Conservation (phyloP, 75 land plant genomes). For the Cupressus sempervirens region DNA sequence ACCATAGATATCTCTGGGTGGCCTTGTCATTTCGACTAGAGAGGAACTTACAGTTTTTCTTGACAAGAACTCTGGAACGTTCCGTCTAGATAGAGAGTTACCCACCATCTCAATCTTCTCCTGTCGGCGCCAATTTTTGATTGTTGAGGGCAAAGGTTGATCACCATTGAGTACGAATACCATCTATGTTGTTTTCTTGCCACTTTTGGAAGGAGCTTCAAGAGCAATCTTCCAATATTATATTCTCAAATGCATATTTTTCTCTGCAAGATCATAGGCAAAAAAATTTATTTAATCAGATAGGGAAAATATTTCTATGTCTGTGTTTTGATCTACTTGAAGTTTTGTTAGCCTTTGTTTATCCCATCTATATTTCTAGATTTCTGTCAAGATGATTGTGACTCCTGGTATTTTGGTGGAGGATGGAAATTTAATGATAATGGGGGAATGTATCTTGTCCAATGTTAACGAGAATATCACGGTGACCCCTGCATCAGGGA, state of each 20-base stretch:
- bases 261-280: not conserved
- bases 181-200: constrained; percentile 65
- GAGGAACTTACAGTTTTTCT: too few relatives aligned
- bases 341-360: not conserved
- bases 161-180: constrained; percentile 29
- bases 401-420: constrained; percentile 40
- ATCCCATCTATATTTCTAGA: too few relatives aligned
- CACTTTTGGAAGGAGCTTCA: constrained; percentile 74
- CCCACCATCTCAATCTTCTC: too few relatives aligned
- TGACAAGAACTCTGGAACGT: too few relatives aligned
- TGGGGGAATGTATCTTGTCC: constrained; percentile 36
- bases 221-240: constrained; percentile 43
- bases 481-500: constrained; percentile 45
- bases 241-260: too few relatives aligned
- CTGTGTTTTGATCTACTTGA: not conserved
- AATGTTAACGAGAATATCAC: constrained; percentile 55
- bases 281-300: not conserved
- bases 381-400: constrained; percentile 38
- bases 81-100: too few relatives aligned
- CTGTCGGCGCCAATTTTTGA: constrained; percentile 83
- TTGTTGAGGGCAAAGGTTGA: constrained; percentile 53
- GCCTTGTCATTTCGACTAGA: too few relatives aligned
- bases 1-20: too few relatives aligned
- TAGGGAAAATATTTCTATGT: not conserved
- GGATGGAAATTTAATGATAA: constrained; percentile 44